These are phyloP conservation scores for Leccinum fuscescens DNA, from an alignment of 1,284 basidiomycete species.

Conservation along the genomic window DNA sequence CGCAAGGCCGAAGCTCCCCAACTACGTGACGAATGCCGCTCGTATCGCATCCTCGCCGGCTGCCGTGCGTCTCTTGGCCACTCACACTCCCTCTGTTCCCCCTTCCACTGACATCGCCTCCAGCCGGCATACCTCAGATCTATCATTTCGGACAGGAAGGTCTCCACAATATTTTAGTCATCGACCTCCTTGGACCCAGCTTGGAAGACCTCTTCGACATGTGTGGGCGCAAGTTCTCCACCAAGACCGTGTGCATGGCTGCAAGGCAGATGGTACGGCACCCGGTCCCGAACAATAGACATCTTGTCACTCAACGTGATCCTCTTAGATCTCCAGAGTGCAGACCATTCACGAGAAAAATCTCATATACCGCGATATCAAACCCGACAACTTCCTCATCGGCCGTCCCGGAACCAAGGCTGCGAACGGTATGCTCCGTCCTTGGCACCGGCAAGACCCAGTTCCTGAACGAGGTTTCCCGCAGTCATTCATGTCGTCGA, in stretches of 20 bases:
- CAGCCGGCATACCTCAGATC: slow-evolving; percentile 94
- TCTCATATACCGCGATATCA: slow-evolving; percentile 98
- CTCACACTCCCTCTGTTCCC: slow-evolving; percentile 3
- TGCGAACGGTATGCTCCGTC: slow-evolving; percentile 54
- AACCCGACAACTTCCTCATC: slow-evolving; percentile 98
- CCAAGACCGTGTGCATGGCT: slow-evolving; percentile 98
- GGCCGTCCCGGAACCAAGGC: slow-evolving; percentile 89
- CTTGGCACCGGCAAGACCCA: neutral
- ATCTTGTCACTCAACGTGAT: neutral
- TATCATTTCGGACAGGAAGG: slow-evolving; percentile 99
- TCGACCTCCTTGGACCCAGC: slow-evolving; percentile 96
- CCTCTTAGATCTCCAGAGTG: slow-evolving; percentile 83
- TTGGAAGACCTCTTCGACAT: slow-evolving; percentile 97
- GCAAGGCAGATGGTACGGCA: slow-evolving; percentile 91
- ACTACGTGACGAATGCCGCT: slow-evolving; percentile 94
- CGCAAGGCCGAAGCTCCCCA: slow-evolving; percentile 98
- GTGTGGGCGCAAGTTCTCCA: slow-evolving; percentile 92
- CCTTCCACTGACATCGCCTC: slow-evolving; percentile 15
- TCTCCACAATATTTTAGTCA: slow-evolving; percentile 94
- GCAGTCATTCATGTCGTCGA: slow-evolving; percentile 85
- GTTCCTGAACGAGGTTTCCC: neutral
- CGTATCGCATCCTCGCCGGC: slow-evolving; percentile 93
- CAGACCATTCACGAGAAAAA: slow-evolving; percentile 98
- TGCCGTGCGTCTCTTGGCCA: slow-evolving; percentile 67
- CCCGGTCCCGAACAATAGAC: neutral